phyloP scores from a whole-genome alignment of 148 eudicot genomes.

The Polygonum aviculare region DNA sequence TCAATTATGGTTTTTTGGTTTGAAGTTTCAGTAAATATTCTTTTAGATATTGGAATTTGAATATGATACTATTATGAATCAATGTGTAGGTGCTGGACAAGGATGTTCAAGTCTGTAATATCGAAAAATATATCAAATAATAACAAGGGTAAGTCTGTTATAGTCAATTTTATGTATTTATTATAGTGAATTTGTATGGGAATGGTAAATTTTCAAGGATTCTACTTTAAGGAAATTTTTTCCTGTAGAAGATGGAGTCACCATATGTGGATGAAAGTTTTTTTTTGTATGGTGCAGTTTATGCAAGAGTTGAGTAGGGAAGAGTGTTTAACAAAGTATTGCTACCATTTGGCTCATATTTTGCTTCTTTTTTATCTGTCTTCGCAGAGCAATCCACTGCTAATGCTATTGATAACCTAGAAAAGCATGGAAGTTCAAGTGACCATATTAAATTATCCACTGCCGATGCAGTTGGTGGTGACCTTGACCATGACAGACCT shows the following conservation, averaged over 20 bases:
- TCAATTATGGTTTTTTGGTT: not conserved
- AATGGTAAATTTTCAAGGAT: no score
- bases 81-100: not conserved
- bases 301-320: not conserved
- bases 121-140: not conserved
- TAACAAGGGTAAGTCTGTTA: constrained; percentile 2
- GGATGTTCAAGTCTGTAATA: not conserved
- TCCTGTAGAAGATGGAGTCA: not conserved
- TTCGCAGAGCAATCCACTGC: constrained; percentile 4
- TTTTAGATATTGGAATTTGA: not conserved
- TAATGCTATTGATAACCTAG: not conserved
- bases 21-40: not conserved
- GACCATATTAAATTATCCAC: not conserved
- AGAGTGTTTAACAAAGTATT: not conserved
- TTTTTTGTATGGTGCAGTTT: not conserved
- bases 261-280: not conserved
- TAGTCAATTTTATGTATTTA: no score
- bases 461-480: not conserved
- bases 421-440: not conserved
- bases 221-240: no score
- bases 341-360: not conserved
- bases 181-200: no score
- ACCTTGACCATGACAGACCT: constrained; percentile 8
- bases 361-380: not conserved
- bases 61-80: not conserved